Conservation (phyloP, 2,329 filamentous ascomycete species). For the Aphanoascus verrucosus region DNA sequence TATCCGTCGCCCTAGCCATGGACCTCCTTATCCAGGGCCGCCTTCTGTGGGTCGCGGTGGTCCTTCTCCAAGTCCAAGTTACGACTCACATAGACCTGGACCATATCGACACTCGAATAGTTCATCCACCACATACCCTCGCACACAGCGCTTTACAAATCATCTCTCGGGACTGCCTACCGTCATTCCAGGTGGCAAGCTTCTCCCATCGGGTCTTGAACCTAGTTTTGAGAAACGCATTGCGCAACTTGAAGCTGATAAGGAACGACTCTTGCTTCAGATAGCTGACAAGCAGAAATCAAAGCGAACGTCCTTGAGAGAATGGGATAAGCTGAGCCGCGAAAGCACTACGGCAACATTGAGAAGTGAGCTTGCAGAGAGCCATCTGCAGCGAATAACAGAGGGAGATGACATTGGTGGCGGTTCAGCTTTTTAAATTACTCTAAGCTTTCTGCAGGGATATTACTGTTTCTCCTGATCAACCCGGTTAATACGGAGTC, state of each 20-base stretch:
- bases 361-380: constrained; percentile 40
- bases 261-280: constrained; percentile 36
- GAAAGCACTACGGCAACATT: constrained; percentile 37
- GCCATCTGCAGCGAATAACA: constrained; percentile 37
- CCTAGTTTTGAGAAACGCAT: constrained; percentile 35
- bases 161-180: constrained; percentile 31
- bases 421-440: constrained; percentile 30
- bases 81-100: constrained; percentile 25
- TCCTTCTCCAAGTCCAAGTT: constrained; percentile 11
- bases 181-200: constrained; percentile 35
- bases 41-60: constrained; percentile 30
- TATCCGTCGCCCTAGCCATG: constrained; percentile 26
- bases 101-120: constrained; percentile 29
- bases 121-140: constrained; percentile 28
- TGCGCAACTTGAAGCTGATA: constrained; percentile 35
- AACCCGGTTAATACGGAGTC: not conserved
- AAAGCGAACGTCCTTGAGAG: constrained; percentile 34
- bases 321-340: constrained; percentile 40
- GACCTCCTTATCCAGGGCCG: constrained; percentile 22
- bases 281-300: constrained; percentile 35
- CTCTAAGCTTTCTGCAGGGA: too few relatives aligned
- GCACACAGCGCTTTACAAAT: constrained; percentile 32
- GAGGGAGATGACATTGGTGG: constrained; percentile 34
- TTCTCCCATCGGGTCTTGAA: constrained; percentile 31
- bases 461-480: too few relatives aligned